Base-by-base conservation (phyloP, 306 rosid genomes). In the Mucuna pruriens region DNA sequence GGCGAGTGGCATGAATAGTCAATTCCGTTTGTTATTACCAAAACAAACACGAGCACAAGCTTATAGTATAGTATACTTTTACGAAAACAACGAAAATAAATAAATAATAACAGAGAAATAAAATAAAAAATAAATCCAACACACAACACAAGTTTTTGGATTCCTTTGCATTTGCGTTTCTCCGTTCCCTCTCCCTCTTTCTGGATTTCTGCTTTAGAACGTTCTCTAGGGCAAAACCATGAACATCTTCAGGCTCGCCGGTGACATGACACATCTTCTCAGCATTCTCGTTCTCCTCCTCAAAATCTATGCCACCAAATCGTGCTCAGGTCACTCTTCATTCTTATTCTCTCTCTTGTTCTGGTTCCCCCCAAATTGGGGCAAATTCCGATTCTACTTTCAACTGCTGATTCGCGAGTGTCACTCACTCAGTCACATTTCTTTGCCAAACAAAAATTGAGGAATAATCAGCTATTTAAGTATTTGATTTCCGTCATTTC, bases 231-330 rank as follows among this genome's bases (percentile, higher is more conserved):
- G 80, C 81, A 7, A n/a, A 52, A 6, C 67, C 52, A 95, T 93
- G 99, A 95, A 95, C 52, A 82, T 85, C 85, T 95, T 95, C 91
- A 91, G 99, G 83, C 85, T 95, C 84, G 92, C 94, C 77, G 99
- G 98, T n/a, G 99, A 95, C 44, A 89, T 93, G 94, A 91, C 92
- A 19, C 99, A 95, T 84, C 85, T 95, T 78, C 78, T 89, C 89
- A 95, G 99, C 85, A 91, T 95, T 82, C 61, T 95, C 66, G 90
- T 95, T 36, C 91, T 95, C 22, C 92, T 93, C 16, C 99, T 95
- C 92, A 95, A 95, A 89, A 93, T 95, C 82, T 95, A 95, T 84
- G 96, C 99, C 6, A 95, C 99, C 79, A 95, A 90, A 78, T 95
- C 99, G 17, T 95, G 99, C 84, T 90, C 98, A 11, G 99, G 99